Percentiles rank a stretch among this genome's conserved stretches.
Evolutionary conservation across 2,329 filamentous ascomycete genomes (phyloP).

Genomic region (Furcasterigmium sp.): DNA sequence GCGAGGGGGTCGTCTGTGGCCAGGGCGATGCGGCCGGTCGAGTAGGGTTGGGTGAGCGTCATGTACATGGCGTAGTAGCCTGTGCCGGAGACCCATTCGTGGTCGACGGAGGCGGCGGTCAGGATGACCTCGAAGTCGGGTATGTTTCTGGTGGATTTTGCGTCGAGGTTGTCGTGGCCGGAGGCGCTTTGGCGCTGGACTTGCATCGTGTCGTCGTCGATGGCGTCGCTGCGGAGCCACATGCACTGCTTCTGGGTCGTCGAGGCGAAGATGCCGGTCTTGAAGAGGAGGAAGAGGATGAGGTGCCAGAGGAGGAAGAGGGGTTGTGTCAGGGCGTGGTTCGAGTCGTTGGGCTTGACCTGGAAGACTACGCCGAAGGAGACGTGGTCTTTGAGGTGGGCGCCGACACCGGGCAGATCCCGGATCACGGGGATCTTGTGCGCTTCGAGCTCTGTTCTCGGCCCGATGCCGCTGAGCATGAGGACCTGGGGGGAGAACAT

Average conservation of each 20-base stretch:
- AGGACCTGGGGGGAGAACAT: slow-evolving; percentile 24
- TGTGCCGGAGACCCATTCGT: slow-evolving; percentile 16
- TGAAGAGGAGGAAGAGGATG: slow-evolving; percentile 20
- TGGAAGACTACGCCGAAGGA: slow-evolving; percentile 19
- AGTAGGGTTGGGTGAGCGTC: slow-evolving; percentile 22
- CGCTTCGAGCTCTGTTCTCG: slow-evolving; percentile 11
- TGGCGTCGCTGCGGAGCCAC: slow-evolving; percentile 17
- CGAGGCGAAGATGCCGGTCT: slow-evolving; percentile 17
- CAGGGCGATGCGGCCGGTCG: slow-evolving; percentile 24
- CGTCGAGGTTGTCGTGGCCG: slow-evolving; percentile 13
- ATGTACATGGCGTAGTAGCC: slow-evolving; percentile 18
- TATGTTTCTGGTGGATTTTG: slow-evolving; percentile 14
- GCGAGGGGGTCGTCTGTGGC: slow-evolving; percentile 25
- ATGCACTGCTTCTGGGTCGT: slow-evolving; percentile 14
- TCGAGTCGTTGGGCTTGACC: slow-evolving; percentile 17
- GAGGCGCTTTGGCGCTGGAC: slow-evolving; percentile 4
- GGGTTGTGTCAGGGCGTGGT: slow-evolving; percentile 13
- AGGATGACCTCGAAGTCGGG: slow-evolving; percentile 29
- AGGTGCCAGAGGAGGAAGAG: slow-evolving; percentile 19
- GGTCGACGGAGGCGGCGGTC: slow-evolving; percentile 26
- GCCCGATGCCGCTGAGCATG: slow-evolving; percentile 25
- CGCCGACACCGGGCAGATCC: slow-evolving; percentile 20
- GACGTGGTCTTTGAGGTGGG: slow-evolving; percentile 20
- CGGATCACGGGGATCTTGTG: slow-evolving; percentile 16
- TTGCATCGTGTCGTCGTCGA: slow-evolving; percentile 21